Evolutionary conservation across 2,329 filamentous ascomycete species (phyloP), one percentile per base, ranked within the genome.

Genomic region (Didymella exigua): DNA sequence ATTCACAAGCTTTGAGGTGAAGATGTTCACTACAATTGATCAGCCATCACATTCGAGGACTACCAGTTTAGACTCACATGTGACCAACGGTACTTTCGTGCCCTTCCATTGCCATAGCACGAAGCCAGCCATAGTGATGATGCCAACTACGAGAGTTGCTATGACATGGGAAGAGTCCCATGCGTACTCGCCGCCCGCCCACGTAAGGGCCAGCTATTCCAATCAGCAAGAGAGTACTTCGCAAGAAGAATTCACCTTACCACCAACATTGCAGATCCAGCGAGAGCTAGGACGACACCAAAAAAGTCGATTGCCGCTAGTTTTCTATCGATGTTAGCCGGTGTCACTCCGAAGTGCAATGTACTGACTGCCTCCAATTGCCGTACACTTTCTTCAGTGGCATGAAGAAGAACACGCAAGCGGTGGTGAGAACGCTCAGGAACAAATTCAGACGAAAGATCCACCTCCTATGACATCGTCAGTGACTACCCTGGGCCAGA

Each of bases 51-150:
- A 30, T 1, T 6, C 1, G 18, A 4, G 11, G 1, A 7, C 3
- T 4, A 14, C 42, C 1, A 18, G 0, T 13, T 8, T 26, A 27
- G 7, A 68, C 77, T 67, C 59, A 27, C 84, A 76, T 31, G 82
- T 82, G 69, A 86, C 79, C 79, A 87, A 85, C 0, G 84, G 84
- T 49, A 86, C 75, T 4, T 71, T 65, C 0, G 84, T 83, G 18
- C 82, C 72, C 62, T 82, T 86, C 82, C 82, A 85, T 61, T 87
- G 84, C 81, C 82, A 84, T 2, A 83, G 41, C 7, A 79, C 67
- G 49, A 85, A 85, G 2, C 65, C 70, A 26, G 78, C 64, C 21
- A 84, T 73, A 13, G 77, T 75, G 1, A 76, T 51, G 18, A 85
- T 33, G 0, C 84, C 85, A 2, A 84, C 60, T 1, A 79, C 72